Base-by-base conservation (phyloP, 106 monocot genomes). In the Allium cepa region DNA sequence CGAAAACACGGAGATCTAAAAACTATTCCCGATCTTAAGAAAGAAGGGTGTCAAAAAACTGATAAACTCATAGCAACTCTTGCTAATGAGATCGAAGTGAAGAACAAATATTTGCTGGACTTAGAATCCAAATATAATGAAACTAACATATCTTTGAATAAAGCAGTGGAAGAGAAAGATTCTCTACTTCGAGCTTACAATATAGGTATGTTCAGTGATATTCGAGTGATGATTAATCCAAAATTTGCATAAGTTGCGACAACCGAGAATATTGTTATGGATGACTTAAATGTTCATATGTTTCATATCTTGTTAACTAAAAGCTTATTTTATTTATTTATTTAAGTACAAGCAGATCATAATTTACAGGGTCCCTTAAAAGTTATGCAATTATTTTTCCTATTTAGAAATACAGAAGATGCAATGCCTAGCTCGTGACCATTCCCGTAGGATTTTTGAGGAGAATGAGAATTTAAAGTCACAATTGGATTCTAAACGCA, bases 381-480 rank as follows among this genome's bases (percentile, higher is more conserved):
- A 67, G 64, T 57, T 36, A 60, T 48, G 64, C 46, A 57, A n/a
- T 66, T 47, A 46, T 58, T 63, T 63, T 63, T 11, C 47, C 1
- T 36, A 36, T 5, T 36, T 36, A 91, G 91, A 91, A 69, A 87
- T 87, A 26, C 81, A 55, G 67, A 84, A 79, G 57, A 83, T 91
- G 81, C 81, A 87, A 51, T 36, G 69, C 8, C 60, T 67, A 53
- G 84, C 90, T 9, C 84, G 91, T 57, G 85, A 90, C 53, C 79
- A 79, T 87, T 75, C 90, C 59, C 83, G 77, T 9, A 79, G 77
- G 49, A 73, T 95, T 59, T 81, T 95, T 73, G 77, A 83, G 8
- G 85, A 95, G 58, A 95, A 95, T 76, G 78, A 83, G 51, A 79
- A 82, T 47, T 77, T 95, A 63, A 81, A 73, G 47, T 46, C 69